phyloP scores from a whole-genome alignment of 495 filamentous ascomycete genomes.

The Hyaloscypha finlandica region DNA sequence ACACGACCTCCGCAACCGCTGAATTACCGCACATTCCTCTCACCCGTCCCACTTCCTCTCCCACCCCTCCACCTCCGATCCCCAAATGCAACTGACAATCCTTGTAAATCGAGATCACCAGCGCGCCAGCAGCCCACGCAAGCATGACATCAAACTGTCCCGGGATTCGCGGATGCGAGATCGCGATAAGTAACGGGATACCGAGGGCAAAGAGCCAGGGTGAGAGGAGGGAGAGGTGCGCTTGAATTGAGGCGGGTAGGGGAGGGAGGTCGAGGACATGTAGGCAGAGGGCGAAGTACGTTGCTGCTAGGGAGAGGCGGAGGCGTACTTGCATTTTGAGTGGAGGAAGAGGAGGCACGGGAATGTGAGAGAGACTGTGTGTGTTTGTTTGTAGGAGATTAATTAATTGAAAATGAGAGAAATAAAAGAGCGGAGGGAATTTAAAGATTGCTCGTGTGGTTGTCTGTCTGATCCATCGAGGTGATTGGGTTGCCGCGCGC shows the following conservation, averaged over 20 bases:
- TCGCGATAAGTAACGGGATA: background rate
- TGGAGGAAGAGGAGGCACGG: background rate
- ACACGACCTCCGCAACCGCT: background rate
- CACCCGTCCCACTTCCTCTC: background rate
- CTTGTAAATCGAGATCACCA: background rate
- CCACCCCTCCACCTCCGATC: background rate
- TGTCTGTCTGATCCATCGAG: background rate
- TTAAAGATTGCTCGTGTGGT: too few species aligned
- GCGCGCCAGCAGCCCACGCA: background rate
- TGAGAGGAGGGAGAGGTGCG: background rate
- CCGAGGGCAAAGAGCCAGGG: background rate
- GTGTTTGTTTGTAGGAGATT: background rate
- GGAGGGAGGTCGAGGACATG: background rate
- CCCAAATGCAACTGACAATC: background rate
- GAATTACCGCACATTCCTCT: background rate
- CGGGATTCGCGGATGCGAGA: background rate
- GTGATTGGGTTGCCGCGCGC: background rate
- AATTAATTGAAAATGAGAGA: background rate
- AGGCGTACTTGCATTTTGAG: background rate
- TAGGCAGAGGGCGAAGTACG: background rate
- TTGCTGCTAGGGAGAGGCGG: slow-evolving; percentile 1
- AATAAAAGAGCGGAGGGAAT: too few species aligned
- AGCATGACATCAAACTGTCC: background rate
- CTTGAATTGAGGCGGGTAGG: background rate
- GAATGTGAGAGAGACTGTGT: too few species aligned